These are phyloP conservation scores for Trichosporon asahii DNA, from an alignment of 1,284 basidiomycete species.

Conservation along the genomic window DNA sequence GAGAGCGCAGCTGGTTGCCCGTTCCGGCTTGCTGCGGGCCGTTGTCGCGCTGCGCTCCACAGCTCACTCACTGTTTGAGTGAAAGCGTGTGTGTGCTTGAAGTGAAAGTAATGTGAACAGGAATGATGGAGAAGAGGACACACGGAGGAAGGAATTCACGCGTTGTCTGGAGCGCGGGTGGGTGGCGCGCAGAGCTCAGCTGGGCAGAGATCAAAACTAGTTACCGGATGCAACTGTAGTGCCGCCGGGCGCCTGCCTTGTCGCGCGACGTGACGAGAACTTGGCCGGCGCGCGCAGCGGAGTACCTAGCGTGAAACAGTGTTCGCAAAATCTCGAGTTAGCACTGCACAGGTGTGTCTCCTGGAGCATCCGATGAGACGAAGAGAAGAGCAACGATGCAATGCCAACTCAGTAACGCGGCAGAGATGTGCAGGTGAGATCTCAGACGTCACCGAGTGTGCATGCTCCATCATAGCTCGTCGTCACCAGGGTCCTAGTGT, in stretches of 20 bases:
- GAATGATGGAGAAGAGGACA: neutral
- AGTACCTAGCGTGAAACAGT: slow-evolving; percentile 3
- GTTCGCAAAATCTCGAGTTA: neutral
- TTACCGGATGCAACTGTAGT: neutral
- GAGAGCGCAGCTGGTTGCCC: neutral
- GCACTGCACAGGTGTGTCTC: neutral
- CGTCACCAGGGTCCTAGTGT: neutral
- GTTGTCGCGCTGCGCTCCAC: too few relatives aligned
- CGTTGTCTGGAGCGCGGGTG: neutral
- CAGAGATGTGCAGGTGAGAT: neutral
- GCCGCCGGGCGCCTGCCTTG: neutral
- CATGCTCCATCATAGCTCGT: neutral
- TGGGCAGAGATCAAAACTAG: slow-evolving; percentile 1
- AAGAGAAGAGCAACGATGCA: neutral
- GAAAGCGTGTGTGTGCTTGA: neutral
- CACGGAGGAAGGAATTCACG: neutral
- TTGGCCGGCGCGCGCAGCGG: neutral
- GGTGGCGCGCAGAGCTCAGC: neutral
- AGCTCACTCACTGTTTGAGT: neutral
- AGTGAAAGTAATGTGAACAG: neutral
- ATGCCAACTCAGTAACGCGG: neutral
- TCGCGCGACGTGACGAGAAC: neutral
- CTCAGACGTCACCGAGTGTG: neutral
- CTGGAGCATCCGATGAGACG: neutral
- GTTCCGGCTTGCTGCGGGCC: neutral